Evolutionary conservation across 306 rosid genomes (phyloP), one percentile per base, ranked within the genome.

Genomic region (Cercis canadensis): DNA sequence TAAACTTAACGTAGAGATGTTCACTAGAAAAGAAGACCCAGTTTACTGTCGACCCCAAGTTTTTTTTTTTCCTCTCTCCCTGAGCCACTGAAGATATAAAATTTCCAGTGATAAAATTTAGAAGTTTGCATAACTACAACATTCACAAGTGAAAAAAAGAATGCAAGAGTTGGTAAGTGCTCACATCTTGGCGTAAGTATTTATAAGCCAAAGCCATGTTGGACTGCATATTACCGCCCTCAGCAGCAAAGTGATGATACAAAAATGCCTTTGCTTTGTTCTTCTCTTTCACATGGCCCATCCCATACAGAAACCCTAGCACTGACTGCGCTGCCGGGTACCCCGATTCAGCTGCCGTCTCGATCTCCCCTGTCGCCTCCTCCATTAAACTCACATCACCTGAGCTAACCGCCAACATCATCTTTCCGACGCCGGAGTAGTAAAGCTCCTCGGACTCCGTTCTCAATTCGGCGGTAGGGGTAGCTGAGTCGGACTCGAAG

Each of bases 131-230:
- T 4, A 54, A 41, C 16, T 41, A 14, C 55, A 56, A 32, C 6
- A 40, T 41, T 21, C 8, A 54, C 41, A 45, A 10, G 32, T 57
- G 2, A 15, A n/a, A 1, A 57, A 15, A 43, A 32, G 13, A 46
- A 58, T 13, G 47, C 47, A 56, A 16, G 17, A 59, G 16, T 45
- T 55, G 29, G 16, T 4, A 16, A 59, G 40, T 45, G 14, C 89
- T 65, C 50, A 94, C 99, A 59, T 94, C 96, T 87, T 94, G 99
- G 74, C 96, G 92, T 11, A 70, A 76, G 83, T 94, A 91, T 18
- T 79, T 83, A 41, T 94, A 94, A 49, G 99, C 99, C 72, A 94
- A 84, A 49, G 97, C 92, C 99, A 94, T 91, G 80, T 87, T 94
- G 29, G 99, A 94, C 64, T 94, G 96, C 95, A 84, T 89, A 61